These are phyloP conservation scores for Trypanosoma theileri DNA, from an alignment of 208 protist species.

Conservation along the genomic window DNA sequence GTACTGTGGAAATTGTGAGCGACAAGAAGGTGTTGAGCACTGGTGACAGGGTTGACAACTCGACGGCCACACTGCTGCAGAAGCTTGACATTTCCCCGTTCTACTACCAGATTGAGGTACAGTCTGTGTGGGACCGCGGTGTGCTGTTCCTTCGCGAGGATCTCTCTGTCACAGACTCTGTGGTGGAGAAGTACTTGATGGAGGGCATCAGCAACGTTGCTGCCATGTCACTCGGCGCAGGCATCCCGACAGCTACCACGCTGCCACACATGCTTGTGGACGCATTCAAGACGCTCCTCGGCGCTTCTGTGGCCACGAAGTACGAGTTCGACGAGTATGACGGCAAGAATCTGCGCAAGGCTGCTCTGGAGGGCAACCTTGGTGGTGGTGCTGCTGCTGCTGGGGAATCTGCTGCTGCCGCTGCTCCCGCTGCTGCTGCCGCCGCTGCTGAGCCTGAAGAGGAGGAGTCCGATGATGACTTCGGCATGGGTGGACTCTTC, in stretches of 20 bases:
- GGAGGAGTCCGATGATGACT: conserved; percentile 85
- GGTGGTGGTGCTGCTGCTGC: conserved; percentile 74
- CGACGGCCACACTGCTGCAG: conserved; percentile 96
- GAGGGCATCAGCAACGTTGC: conserved; percentile 92
- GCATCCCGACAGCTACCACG: conserved; percentile 94
- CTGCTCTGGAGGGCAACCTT: conserved; percentile 82
- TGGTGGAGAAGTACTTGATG: conserved; percentile 89
- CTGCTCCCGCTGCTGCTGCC: conserved; percentile 31
- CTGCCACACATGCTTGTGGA: conserved; percentile 95
- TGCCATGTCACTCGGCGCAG: conserved; percentile 94
- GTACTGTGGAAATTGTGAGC: conserved; percentile 98
- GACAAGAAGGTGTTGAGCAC: conserved; percentile 95
- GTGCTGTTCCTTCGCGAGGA: conserved; percentile 93
- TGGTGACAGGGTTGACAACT: conserved; percentile 97
- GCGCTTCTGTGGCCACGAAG: conserved; percentile 93
- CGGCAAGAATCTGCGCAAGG: conserved; percentile 87
- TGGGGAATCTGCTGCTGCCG: conserved; percentile 37
- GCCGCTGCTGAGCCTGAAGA: conserved; percentile 50
- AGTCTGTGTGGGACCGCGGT: conserved; percentile 96
- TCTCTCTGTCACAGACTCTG: conserved; percentile 94
- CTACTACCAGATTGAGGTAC: conserved; percentile 95
- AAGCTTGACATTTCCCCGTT: conserved; percentile 99
- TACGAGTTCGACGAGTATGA: conserved; percentile 91
- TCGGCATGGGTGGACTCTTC: conserved; percentile 38
- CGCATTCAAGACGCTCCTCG: conserved; percentile 98